Conservation (phyloP, 345 rosid species). For the Angophora floribunda region DNA sequence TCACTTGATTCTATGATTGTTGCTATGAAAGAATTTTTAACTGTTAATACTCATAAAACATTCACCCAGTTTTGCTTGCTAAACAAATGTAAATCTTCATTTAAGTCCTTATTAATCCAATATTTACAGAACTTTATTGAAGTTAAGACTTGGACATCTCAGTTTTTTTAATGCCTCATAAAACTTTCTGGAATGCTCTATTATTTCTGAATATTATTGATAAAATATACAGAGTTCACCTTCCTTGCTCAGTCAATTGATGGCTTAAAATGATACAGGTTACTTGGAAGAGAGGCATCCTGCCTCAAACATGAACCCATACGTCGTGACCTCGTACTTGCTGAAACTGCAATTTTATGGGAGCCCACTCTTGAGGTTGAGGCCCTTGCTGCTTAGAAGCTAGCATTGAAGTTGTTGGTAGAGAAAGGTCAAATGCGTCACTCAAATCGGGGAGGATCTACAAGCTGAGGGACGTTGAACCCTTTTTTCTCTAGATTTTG, state of each 20-base stretch:
- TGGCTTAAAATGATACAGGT: neutral
- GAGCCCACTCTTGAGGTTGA: slow-evolving; percentile 84
- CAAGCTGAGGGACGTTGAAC: neutral
- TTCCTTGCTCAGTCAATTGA: neutral
- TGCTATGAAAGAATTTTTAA: too few relatives aligned
- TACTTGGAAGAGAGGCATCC: slow-evolving; percentile 63
- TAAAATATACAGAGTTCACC: neutral
- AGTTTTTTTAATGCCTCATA: neutral
- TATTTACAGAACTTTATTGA: neutral
- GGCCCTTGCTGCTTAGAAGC: slow-evolving; percentile 85
- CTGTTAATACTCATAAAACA: too few relatives aligned
- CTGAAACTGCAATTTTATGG: slow-evolving; percentile 68
- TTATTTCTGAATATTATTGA: too few relatives aligned
- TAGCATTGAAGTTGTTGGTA: slow-evolving; percentile 14
- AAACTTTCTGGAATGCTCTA: too few relatives aligned
- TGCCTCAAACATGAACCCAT: slow-evolving; percentile 91
- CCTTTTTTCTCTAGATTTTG: too few relatives aligned
- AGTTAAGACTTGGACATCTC: neutral
- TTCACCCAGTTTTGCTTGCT: too few relatives aligned
- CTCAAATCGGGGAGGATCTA: neutral
- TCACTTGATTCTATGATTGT: too few relatives aligned
- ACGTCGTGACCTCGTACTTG: slow-evolving; percentile 62
- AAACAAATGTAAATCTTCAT: too few relatives aligned
- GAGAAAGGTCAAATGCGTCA: neutral
- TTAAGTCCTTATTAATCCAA: accelerated